A percentile compares a stretch with the other conserved stretches of the same genome.
Conservation (phyloP, 768 basidiomycete species). For the Rhodotorula babjevae region DNA sequence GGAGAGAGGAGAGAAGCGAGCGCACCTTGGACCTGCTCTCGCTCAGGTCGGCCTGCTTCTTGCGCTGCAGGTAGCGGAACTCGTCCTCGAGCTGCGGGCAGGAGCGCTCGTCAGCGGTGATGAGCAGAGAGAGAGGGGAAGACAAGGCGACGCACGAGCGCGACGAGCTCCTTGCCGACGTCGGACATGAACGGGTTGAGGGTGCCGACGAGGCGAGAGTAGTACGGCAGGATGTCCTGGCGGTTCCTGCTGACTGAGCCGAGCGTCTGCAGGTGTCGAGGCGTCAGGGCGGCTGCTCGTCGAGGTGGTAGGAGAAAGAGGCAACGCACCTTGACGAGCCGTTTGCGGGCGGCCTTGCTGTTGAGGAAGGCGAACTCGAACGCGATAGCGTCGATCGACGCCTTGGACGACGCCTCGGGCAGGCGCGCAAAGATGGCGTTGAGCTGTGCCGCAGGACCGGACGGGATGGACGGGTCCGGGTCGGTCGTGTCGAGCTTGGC, state of each 20-base stretch:
- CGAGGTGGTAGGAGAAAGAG: neutral
- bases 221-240: slow-evolving; percentile 85
- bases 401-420: slow-evolving; percentile 87
- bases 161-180: slow-evolving; percentile 73
- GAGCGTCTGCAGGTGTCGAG: slow-evolving; percentile 58
- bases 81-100: slow-evolving; percentile 72
- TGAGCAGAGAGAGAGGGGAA: neutral
- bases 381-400: slow-evolving; percentile 83
- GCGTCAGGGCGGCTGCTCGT: neutral
- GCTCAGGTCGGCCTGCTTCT: slow-evolving; percentile 84
- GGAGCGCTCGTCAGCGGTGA: too few relatives aligned
- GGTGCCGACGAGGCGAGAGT: slow-evolving; percentile 81
- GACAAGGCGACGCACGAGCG: slow-evolving; percentile 46
- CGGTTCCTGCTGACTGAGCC: slow-evolving; percentile 78
- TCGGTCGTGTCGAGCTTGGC: slow-evolving; percentile 27
- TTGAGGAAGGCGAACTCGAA: slow-evolving; percentile 95
- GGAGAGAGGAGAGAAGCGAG: neutral
- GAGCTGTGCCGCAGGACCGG: slow-evolving; percentile 85
- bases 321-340: slow-evolving; percentile 68
- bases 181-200: slow-evolving; percentile 91
- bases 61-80: slow-evolving; percentile 87
- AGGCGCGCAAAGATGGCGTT: slow-evolving; percentile 83
- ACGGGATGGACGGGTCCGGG: slow-evolving; percentile 60
- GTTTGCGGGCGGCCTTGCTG: slow-evolving; percentile 89
- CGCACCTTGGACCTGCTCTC: slow-evolving; percentile 76